A percentile compares a stretch with the other conserved stretches of the same genome.
These are phyloP conservation scores for Mortierella sp. DNA, from an alignment of 371 early-diverging fungal species.

Conservation along the genomic window DNA sequence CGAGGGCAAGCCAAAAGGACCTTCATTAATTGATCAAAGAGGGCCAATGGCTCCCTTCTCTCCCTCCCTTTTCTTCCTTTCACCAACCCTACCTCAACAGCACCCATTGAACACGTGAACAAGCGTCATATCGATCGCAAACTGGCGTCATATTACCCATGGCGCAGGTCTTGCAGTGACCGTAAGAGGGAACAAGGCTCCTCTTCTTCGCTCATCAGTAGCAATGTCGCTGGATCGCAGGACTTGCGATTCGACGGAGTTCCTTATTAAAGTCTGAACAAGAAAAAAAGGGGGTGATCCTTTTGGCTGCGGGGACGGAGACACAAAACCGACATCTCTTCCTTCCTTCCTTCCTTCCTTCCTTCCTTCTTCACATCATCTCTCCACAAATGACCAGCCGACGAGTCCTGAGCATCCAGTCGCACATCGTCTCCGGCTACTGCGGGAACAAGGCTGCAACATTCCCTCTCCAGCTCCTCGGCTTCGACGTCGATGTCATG, in stretches of 20 bases:
- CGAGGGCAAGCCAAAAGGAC: too few species aligned
- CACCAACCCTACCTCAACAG: too few species aligned
- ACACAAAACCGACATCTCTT: neutral
- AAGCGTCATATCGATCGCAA: too few species aligned
- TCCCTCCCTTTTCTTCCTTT: neutral
- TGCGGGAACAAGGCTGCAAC: constrained; percentile 90
- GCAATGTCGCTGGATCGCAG: neutral
- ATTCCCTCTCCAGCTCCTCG: constrained; percentile 91
- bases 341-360: neutral
- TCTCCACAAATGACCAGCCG: constrained; percentile 25
- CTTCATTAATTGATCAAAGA: too few species aligned
- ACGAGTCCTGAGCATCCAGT: constrained; percentile 90
- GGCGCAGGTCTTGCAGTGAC: neutral
- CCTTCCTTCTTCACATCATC: neutral
- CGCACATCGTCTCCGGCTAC: constrained; percentile 93
- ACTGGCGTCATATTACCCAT: neutral
- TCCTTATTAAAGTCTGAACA: neutral
- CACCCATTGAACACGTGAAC: neutral
- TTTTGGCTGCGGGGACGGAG: neutral
- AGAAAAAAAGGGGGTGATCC: neutral
- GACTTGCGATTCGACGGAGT: constrained; percentile 2
- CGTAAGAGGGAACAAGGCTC: neutral
- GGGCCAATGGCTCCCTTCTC: neutral
- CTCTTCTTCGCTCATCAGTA: neutral
- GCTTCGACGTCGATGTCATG: constrained; percentile 92